Evolutionary conservation across 2,329 filamentous ascomycete genomes (phyloP).

Genomic region (Colletotrichum brevisporum): DNA sequence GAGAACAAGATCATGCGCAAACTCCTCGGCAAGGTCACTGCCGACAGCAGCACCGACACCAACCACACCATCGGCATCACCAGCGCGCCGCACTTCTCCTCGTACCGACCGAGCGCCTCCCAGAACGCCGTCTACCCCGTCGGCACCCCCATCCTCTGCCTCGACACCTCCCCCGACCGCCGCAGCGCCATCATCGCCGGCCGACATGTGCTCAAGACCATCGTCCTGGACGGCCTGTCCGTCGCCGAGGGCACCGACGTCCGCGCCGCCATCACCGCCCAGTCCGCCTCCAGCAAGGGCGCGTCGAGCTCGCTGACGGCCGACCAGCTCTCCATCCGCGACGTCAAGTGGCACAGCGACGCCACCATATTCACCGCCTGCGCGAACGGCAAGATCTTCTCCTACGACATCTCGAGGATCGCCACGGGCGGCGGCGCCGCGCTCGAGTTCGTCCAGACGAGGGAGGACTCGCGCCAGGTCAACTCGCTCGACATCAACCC

Average conservation of each 20-base stretch:
- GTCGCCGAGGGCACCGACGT: constrained; percentile 72
- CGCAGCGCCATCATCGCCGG: constrained; percentile 70
- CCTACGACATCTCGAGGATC: constrained; percentile 71
- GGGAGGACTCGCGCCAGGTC: constrained; percentile 74
- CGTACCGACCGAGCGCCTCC: constrained; percentile 67
- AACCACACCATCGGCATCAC: constrained; percentile 60
- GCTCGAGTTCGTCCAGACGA: constrained; percentile 69
- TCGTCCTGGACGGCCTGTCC: constrained; percentile 67
- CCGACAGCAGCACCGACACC: constrained; percentile 61
- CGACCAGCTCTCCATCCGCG: constrained; percentile 75
- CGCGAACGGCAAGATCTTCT: constrained; percentile 74
- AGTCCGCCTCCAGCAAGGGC: constrained; percentile 59
- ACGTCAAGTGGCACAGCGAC: constrained; percentile 71
- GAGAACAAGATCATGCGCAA: constrained; percentile 72
- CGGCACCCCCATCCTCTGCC: constrained; percentile 67
- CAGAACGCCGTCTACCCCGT: constrained; percentile 69
- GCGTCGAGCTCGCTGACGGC: constrained; percentile 52
- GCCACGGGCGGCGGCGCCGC: constrained; percentile 59
- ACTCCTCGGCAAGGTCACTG: constrained; percentile 68
- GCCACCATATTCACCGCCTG: constrained; percentile 74
- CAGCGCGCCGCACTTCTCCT: constrained; percentile 57
- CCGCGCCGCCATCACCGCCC: constrained; percentile 67
- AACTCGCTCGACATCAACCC: constrained; percentile 76
- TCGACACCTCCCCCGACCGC: constrained; percentile 72
- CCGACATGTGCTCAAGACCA: constrained; percentile 72